Base-by-base conservation (phyloP, 208 protist species). In the Leishmania braziliensis region DNA sequence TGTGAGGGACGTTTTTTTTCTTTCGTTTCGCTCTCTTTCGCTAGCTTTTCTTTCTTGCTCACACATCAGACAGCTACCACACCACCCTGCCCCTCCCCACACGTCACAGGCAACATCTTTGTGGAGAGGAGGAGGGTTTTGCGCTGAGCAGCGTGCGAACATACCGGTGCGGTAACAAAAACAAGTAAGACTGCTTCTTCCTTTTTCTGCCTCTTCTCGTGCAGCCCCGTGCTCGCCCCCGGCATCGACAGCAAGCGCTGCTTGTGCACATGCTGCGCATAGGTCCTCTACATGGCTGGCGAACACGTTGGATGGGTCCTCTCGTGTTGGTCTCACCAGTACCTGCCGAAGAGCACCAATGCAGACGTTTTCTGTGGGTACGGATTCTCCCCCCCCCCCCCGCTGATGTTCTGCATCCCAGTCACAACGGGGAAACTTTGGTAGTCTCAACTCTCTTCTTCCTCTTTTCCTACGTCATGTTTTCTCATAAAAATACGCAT, bases 21-120 rank as follows among this genome's bases (percentile, higher is more conserved):
- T 16, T 71, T 12, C 20, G 8, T 39, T 48, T 26, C 39, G 29
- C n/a, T 39, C 26, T 68, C 33, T 58, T 58, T 58, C 54, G 20
- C 54, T 58, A 4, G 33, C 51, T 56, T 68, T 54, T 73, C 74
- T 72, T 66, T 80, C 56, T 80, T 56, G 14, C 39, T 70, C 43
- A 9, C 48, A n/a, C 51, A 39, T 9, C 39, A 29, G 18, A 0
- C 33, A 70, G 23, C 18, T 70, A 29, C 65, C 58, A n/a, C 26
- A 10, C 29, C 2, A 33, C 56, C 56, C 26, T 33, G 26, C 58
- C 6, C 58, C 58, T 62, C 8, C 58, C 58, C 29, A 23, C 58
- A 63, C 58, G 26, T 33, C 9, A 33, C 14, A 33, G 10, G 26
- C 26, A 5, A 26, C 33, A 26, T 69, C 26, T 4, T 23, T 46